These are phyloP conservation scores for Pichia phayaonensis DNA, from an alignment of 805 yeast genomes.

Conservation along the genomic window DNA sequence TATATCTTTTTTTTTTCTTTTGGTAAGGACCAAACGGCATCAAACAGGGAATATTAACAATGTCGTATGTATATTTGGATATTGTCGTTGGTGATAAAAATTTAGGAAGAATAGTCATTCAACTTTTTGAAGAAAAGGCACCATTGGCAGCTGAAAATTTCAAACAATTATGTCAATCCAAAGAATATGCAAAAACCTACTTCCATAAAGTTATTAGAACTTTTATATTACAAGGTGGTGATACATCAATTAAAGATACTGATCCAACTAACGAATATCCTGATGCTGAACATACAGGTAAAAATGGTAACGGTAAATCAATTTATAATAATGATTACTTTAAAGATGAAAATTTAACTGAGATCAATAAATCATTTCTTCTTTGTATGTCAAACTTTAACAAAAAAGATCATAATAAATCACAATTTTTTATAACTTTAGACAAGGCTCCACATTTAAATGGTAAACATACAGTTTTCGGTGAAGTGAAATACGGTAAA, in stretches of 20 bases:
- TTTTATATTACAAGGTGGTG: slow-evolving; percentile 69
- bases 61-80: slow-evolving; percentile 30
- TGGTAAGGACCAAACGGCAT: not conserved
- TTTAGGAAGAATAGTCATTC: slow-evolving; percentile 56
- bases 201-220: slow-evolving; percentile 62
- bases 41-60: not conserved
- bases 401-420: slow-evolving; percentile 39
- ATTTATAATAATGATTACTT: slow-evolving; percentile 25
- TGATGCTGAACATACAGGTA: slow-evolving; percentile 25
- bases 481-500: slow-evolving; percentile 59
- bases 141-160: slow-evolving; percentile 53
- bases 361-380: slow-evolving; percentile 39
- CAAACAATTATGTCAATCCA: slow-evolving; percentile 36
- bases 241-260: slow-evolving; percentile 25
- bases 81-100: slow-evolving; percentile 29
- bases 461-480: slow-evolving; percentile 74
- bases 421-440: slow-evolving; percentile 69
- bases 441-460: slow-evolving; percentile 64
- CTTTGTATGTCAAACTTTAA: slow-evolving; percentile 63
- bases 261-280: slow-evolving; percentile 30
- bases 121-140: slow-evolving; percentile 41
- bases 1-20: not conserved
- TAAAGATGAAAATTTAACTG: slow-evolving; percentile 50
- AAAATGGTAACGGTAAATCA: slow-evolving; percentile 30
- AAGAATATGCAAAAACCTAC: slow-evolving; percentile 34